Percentiles rank a stretch among this genome's conserved stretches.
These are phyloP conservation scores for Toxoplasma gondii DNA, from an alignment of 169 alveolate species.

Conservation along the genomic window DNA sequence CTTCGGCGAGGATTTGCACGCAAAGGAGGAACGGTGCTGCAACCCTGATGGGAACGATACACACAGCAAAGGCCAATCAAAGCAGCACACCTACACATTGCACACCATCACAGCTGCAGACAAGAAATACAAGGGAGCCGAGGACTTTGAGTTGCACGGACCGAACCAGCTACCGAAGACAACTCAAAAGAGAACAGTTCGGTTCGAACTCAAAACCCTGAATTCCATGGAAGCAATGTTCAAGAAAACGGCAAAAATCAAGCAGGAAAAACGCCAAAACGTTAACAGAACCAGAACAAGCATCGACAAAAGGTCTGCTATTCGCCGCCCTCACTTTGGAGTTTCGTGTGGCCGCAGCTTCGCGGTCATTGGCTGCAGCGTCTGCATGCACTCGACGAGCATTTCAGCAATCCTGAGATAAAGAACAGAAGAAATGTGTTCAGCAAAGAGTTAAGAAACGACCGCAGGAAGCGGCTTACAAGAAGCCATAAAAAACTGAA, in stretches of 20 bases:
- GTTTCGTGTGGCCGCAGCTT: constrained; percentile 13
- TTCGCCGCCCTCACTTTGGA: background rate
- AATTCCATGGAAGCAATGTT: background rate
- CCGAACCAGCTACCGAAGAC: background rate
- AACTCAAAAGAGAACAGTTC: background rate
- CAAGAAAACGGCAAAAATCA: too few species aligned
- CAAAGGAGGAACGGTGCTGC: constrained; percentile 5
- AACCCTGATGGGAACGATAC: background rate
- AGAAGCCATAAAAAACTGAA: background rate
- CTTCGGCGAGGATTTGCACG: constrained; percentile 19
- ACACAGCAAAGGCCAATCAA: background rate
- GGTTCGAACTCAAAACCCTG: background rate
- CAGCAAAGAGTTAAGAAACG: background rate
- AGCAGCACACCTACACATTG: background rate
- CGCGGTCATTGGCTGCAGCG: constrained; percentile 15
- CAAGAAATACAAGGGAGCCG: background rate
- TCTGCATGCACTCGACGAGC: constrained; percentile 20
- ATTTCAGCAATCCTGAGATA: background rate
- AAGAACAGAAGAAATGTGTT: background rate
- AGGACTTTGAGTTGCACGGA: background rate
- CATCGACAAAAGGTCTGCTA: background rate
- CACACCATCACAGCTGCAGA: background rate
- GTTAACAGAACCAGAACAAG: too few species aligned
- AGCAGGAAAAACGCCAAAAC: too few species aligned
- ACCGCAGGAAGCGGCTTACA: background rate